Conservation (phyloP, 768 basidiomycete genomes). For the Filobasidium wieringae region DNA sequence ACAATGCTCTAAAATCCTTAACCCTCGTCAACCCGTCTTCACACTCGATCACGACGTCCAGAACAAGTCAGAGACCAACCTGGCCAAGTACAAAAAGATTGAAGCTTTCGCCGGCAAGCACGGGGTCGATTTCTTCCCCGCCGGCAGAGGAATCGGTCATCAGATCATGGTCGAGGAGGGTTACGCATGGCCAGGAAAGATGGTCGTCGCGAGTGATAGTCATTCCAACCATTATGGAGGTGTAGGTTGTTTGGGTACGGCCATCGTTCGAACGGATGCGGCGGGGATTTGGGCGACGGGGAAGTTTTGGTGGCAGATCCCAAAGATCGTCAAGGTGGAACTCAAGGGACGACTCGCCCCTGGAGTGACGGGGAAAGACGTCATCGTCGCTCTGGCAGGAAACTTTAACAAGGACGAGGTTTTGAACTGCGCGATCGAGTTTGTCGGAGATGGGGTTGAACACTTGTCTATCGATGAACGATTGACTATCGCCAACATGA, state of each 20-base stretch:
- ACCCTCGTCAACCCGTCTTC: slow-evolving; percentile 79
- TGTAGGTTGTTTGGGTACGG: slow-evolving; percentile 91
- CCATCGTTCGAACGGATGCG: slow-evolving; percentile 67
- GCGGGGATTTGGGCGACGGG: slow-evolving; percentile 89
- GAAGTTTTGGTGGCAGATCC: slow-evolving; percentile 99
- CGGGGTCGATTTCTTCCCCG: slow-evolving; percentile 87
- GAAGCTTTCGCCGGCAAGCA: slow-evolving; percentile 79
- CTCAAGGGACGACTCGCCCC: slow-evolving; percentile 65
- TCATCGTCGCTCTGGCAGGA: slow-evolving; percentile 92
- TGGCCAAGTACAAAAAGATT: slow-evolving; percentile 81
- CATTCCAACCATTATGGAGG: slow-evolving; percentile 99
- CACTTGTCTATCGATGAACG: slow-evolving; percentile 77
- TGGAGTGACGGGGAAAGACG: slow-evolving; percentile 95
- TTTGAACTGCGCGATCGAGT: slow-evolving; percentile 91
- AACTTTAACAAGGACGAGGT: slow-evolving; percentile 95
- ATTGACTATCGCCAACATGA: slow-evolving; percentile 98
- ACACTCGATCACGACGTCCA: slow-evolving; percentile 98
- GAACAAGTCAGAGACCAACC: slow-evolving; percentile 80
- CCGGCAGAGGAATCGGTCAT: slow-evolving; percentile 94
- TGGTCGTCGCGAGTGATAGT: slow-evolving; percentile 92
- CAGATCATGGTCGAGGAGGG: slow-evolving; percentile 97
- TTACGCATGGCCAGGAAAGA: slow-evolving; percentile 87
- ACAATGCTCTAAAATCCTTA: slow-evolving; percentile 69
- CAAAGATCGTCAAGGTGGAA: slow-evolving; percentile 90
- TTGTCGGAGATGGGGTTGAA: slow-evolving; percentile 74